Evolutionary conservation across 495 filamentous ascomycete species (phyloP).

Genomic region (Xylaria telfairii): DNA sequence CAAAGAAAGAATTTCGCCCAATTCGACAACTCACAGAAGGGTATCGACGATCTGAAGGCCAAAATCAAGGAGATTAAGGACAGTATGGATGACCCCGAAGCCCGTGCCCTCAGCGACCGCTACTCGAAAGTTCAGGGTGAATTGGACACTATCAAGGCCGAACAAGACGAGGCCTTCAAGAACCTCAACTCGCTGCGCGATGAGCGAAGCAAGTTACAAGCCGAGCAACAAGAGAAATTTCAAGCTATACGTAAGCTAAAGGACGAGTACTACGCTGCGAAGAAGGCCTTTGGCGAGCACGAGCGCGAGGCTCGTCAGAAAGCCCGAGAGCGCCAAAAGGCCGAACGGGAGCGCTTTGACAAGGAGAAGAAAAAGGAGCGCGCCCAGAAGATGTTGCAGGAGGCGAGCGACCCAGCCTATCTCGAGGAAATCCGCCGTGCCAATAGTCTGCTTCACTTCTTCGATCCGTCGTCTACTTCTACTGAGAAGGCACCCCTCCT

Average conservation of each 20-base stretch:
- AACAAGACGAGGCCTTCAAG: slow-evolving; percentile 88
- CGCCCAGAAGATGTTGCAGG: slow-evolving; percentile 84
- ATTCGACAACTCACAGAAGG: slow-evolving; percentile 81
- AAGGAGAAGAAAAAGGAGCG: slow-evolving; percentile 84
- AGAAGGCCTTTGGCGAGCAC: slow-evolving; percentile 77
- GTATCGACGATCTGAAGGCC: slow-evolving; percentile 81
- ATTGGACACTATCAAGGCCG: slow-evolving; percentile 84
- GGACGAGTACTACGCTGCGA: slow-evolving; percentile 79
- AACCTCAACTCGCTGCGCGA: slow-evolving; percentile 86
- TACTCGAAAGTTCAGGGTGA: slow-evolving; percentile 84
- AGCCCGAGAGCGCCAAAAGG: slow-evolving; percentile 60
- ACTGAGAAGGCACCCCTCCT: slow-evolving; percentile 69
- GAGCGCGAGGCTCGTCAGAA: slow-evolving; percentile 78
- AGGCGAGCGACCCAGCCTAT: slow-evolving; percentile 88
- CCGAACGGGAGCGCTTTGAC: slow-evolving; percentile 78
- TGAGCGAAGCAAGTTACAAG: slow-evolving; percentile 79
- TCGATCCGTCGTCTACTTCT: slow-evolving; percentile 73
- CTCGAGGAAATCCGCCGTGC: slow-evolving; percentile 87
- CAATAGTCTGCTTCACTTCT: slow-evolving; percentile 84
- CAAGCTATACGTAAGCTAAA: slow-evolving; percentile 78
- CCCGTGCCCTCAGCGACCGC: slow-evolving; percentile 82
- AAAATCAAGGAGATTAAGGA: slow-evolving; percentile 87
- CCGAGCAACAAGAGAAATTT: slow-evolving; percentile 84
- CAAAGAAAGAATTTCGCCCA: slow-evolving; percentile 86
- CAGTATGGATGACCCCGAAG: slow-evolving; percentile 87